Conservation (phyloP, 305 asterid genomes). For the Fraxinus sp. region DNA sequence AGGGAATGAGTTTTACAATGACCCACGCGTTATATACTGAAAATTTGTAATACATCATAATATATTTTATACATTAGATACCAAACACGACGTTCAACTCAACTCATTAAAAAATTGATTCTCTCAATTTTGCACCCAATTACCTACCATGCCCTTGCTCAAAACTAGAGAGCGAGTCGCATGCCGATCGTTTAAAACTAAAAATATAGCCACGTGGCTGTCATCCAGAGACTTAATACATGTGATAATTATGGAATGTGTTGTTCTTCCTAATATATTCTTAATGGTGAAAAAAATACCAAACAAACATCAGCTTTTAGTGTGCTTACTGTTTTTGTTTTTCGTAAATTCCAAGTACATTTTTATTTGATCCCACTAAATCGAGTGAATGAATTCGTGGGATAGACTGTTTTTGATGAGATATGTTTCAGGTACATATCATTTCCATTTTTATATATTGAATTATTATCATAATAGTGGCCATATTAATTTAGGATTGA, state of each 20-base stretch:
- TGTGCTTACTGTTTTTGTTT: neutral
- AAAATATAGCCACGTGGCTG: conserved; percentile 30
- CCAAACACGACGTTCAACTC: neutral
- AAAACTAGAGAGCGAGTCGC: conserved; percentile 32
- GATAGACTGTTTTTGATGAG: neutral
- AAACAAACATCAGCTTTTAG: neutral
- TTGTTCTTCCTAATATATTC: neutral
- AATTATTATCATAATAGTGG: neutral
- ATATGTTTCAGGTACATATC: neutral
- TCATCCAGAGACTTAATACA: conserved; percentile 7
- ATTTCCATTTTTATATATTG: neutral
- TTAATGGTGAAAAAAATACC: neutral
- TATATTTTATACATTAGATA: neutral
- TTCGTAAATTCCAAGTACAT: conserved; percentile 7
- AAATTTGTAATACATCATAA: neutral
- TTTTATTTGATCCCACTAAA: neutral
- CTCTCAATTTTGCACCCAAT: neutral
- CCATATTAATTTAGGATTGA: neutral
- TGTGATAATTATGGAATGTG: conserved; percentile 16
- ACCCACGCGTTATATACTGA: too few species aligned
- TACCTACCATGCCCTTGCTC: neutral
- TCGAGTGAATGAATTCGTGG: neutral
- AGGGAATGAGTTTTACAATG: too few species aligned
- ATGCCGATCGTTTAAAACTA: conserved; percentile 17
- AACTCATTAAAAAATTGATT: neutral